Evolutionary conservation across 805 yeast genomes (phyloP), one percentile per base, ranked within the genome.

Genomic region (Phaffomyces opuntiae): DNA sequence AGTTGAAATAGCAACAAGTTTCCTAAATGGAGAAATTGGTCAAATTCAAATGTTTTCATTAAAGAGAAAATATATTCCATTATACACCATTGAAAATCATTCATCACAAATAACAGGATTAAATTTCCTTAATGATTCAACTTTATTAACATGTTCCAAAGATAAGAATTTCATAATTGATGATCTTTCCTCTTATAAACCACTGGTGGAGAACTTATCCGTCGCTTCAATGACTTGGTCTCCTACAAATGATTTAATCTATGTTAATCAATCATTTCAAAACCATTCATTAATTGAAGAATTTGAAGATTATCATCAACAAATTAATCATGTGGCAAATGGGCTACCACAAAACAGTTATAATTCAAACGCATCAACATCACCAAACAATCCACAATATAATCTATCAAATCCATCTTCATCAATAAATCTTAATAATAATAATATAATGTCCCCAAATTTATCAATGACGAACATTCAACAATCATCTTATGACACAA

Each of bases 1-100:
- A 47, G 78, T 88, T 14, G 83, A 82, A 53, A 71, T 88, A 49
- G 95, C 95, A 0, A 73, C 83, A 35, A 82, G 83, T 59, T 83
- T 81, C 46, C 65, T 84, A 53, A 82, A 81, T 41, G 89, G 84
- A 55, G 95, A 84, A 54, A 53, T 68, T 37, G 48, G 48, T 7
- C 74, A 78, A 29, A 72, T 85, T 7, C 79, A 83, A 41, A 73
- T 87, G 5, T 87, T 86, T 74, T 81, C 80, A 38, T 68, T 87
- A 42, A 73, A 73, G 34, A 69, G 96, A 51, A 85, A 81, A 52
- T 83, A 75, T 57, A 75, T 89, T 21, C 96, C 97, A 1, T 72
- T 73, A 36, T 68, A 74, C 51, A 68, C 73, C 6, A 61, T 79
- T 27, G 78, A 73, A 44, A 56, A 64, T 8, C 86, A 81, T 53